Evolutionary conservation across 2,329 filamentous ascomycete genomes (phyloP), one percentile per base, ranked within the genome.

Genomic region (Colletotrichum chrysophilum): DNA sequence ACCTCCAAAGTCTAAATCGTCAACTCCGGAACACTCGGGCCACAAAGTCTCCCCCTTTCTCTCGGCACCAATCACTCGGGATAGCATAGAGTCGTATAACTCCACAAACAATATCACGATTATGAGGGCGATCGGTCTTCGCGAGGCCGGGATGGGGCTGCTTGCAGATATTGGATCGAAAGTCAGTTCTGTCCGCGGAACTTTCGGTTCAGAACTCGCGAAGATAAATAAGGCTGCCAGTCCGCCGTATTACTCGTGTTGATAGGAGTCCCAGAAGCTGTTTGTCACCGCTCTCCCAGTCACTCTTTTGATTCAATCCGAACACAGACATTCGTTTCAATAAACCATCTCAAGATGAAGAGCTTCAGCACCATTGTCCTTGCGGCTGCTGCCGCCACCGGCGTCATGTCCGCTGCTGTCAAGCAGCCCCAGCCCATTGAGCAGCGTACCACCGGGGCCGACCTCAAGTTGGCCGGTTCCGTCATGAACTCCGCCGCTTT

Each of bases 401-500:
- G 67, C 61, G 72, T 66, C 66, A 70, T 74, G 71, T 65, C 61
- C 36, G 67, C 61, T 34, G 70, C 64, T 43, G 28, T 73, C 43
- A 43, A 38, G 62, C 61, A 62, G 32, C 38, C 32, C 69, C 61
- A 62, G 32, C 38, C 43, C 16, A 1, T 64, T n/a, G 55, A 5
- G 55, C 28, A 64, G 70, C 70, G 64, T 13, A n/a, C 8, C 56
- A 52, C 64, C 32, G 43, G 43, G 4, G 8, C 32, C 10, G 48
- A 36, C 14, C 21, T 73, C 18, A n/a, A n/a, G 24, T 12, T 30
- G 16, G 7, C 4, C 62, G 14, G 10, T 34, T 10, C 4, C 3
- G 26, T 73, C 58, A 24, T 75, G 7, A 68, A 73, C 64, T 75
- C 73, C 6, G 64, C 73, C 43, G 73, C 73, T 21, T 68, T n/a